These are phyloP conservation scores for Cercophora scortea DNA, from an alignment of 495 filamentous ascomycete genomes.

Conservation along the genomic window DNA sequence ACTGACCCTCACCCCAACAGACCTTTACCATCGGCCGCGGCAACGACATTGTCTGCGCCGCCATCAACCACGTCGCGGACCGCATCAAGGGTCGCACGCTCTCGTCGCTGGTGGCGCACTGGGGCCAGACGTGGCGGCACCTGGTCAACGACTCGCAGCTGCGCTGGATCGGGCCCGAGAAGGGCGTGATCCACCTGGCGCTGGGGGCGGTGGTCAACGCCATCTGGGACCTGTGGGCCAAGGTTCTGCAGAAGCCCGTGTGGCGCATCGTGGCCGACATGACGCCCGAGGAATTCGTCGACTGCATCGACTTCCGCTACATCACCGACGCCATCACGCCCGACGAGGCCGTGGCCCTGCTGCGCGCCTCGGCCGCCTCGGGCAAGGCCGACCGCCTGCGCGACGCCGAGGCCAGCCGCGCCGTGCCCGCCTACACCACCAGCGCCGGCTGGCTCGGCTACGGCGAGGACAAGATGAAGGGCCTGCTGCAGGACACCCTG, in stretches of 20 bases:
- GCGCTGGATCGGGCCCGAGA: conserved; percentile 93
- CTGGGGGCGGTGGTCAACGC: conserved; percentile 88
- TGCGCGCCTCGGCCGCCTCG: conserved; percentile 52
- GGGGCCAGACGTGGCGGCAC: conserved; percentile 85
- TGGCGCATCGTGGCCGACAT: conserved; percentile 89
- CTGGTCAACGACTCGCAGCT: conserved; percentile 85
- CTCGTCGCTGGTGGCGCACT: conserved; percentile 66
- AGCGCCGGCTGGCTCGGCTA: conserved; percentile 95
- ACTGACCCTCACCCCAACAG: conserved; percentile 27
- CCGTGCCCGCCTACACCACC: conserved; percentile 88
- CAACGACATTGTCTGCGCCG: conserved; percentile 86
- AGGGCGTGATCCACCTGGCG: conserved; percentile 89
- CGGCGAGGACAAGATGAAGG: conserved; percentile 73
- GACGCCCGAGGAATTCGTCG: conserved; percentile 76
- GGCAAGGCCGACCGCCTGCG: conserved; percentile 59
- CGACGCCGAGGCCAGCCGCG: conserved; percentile 61
- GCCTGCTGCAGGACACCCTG: conserved; percentile 62
- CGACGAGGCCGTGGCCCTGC: conserved; percentile 67
- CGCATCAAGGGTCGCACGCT: conserved; percentile 68
- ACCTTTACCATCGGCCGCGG: conserved; percentile 96
- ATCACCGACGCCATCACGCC: conserved; percentile 90
- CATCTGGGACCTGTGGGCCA: conserved; percentile 93
- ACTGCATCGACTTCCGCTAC: conserved; percentile 88
- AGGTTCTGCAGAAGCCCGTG: conserved; percentile 74
- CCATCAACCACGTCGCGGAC: conserved; percentile 67